A percentile compares a stretch with the other conserved stretches of the same genome.
Conservation (phyloP, 805 yeast species). For the Wickerhamomyces rabaulensis region DNA sequence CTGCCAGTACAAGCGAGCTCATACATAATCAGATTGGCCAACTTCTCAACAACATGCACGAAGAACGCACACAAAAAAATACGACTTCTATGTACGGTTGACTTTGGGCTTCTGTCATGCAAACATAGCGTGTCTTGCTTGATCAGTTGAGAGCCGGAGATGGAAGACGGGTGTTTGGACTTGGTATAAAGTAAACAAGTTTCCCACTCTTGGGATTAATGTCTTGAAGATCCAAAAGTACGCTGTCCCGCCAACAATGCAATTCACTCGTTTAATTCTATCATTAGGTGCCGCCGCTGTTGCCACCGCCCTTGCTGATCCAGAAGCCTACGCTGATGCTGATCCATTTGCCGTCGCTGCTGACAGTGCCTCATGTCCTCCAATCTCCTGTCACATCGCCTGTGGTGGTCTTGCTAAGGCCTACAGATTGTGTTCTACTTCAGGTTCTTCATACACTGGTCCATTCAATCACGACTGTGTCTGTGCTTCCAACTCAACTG, state of each 20-base stretch:
- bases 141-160: background rate
- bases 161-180: background rate
- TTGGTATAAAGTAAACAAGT: background rate
- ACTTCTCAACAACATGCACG: no score
- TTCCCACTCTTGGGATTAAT: background rate
- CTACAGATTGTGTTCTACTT: slow-evolving; percentile 22
- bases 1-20: no score
- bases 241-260: background rate
- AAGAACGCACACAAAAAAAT: no score
- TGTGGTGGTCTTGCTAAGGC: slow-evolving; percentile 29
- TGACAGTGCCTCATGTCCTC: slow-evolving; percentile 14
- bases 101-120: no score
- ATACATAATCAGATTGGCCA: no score
- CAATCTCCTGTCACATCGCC: slow-evolving; percentile 22
- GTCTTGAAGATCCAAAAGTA: background rate
- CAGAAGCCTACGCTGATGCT: no score
- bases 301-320: slow-evolving; percentile 4
- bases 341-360: slow-evolving; percentile 20
- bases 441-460: slow-evolving; percentile 8
- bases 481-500: slow-evolving; percentile 14
- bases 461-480: slow-evolving; percentile 11
- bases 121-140: background rate
- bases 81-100: no score
- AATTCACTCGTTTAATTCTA: background rate
- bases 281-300: background rate